Conservation (phyloP, 768 basidiomycete species). For the Suillus placidus region DNA sequence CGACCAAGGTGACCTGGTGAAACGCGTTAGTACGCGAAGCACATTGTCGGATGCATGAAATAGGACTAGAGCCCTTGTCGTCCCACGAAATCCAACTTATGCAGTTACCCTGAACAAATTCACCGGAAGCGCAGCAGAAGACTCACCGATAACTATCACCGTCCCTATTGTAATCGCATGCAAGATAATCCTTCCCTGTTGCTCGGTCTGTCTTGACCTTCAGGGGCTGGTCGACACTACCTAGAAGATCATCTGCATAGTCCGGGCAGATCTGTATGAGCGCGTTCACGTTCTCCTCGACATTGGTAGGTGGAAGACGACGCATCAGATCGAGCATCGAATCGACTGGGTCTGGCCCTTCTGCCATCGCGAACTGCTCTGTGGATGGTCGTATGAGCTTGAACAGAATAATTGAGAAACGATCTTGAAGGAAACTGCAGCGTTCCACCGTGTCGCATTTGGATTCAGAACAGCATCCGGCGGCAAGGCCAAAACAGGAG, state of each 20-base stretch:
- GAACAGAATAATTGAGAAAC: background rate
- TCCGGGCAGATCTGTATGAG: conserved; percentile 88
- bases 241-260: conserved; percentile 91
- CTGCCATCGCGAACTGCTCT: conserved; percentile 47
- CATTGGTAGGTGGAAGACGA: conserved; percentile 88
- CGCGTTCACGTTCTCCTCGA: conserved; percentile 83
- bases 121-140: background rate
- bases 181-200: conserved; percentile 87
- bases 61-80: background rate
- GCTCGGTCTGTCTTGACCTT: conserved; percentile 77
- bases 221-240: conserved; percentile 94
- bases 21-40: conserved; percentile 18
- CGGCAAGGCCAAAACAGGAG: background rate
- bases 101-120: background rate
- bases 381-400: background rate
- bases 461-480: background rate
- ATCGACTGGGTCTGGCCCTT: conserved; percentile 65
- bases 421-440: background rate
- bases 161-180: conserved; percentile 92
- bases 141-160: conserved; percentile 87
- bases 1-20: conserved; percentile 91
- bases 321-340: conserved; percentile 96
- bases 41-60: background rate
- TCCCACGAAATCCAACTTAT: background rate
- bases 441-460: background rate